Evolutionary conservation across 768 basidiomycete genomes (phyloP).

Genomic region (Lentinula guzmanii): DNA sequence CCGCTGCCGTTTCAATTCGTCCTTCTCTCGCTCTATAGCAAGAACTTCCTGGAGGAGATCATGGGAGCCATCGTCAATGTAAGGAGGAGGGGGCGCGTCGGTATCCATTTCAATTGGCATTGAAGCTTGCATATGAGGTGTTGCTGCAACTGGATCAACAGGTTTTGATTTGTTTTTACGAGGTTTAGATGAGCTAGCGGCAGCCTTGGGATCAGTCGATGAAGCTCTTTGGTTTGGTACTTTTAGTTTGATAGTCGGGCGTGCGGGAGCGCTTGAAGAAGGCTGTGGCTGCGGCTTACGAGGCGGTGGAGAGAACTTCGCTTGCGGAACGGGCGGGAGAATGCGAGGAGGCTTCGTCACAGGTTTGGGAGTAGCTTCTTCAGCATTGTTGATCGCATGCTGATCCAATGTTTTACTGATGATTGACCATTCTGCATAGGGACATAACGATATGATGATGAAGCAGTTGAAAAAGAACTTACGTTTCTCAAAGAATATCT

Average conservation of each 20-base stretch:
- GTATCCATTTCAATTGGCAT: constrained; percentile 9
- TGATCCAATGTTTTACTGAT: constrained; percentile 78
- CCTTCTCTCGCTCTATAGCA: constrained; percentile 68
- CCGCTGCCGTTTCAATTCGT: constrained; percentile 45
- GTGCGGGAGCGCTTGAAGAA: constrained; percentile 28
- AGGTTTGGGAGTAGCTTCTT: constrained; percentile 9
- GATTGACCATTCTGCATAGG: constrained; percentile 70
- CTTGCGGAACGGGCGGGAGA: constrained; percentile 31
- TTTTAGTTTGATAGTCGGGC: constrained; percentile 66
- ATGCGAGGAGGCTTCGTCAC: constrained; percentile 20
- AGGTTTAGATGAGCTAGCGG: constrained; percentile 16
- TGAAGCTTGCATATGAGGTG: constrained; percentile 4
- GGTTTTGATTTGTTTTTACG: constrained; percentile 17
- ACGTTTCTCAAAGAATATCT: constrained; percentile 85
- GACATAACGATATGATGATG: not conserved
- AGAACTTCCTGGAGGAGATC: constrained; percentile 79
- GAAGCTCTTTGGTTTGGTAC: constrained; percentile 21
- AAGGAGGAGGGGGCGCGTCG: constrained; percentile 47
- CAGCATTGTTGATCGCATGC: constrained; percentile 23
- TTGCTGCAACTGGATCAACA: not conserved
- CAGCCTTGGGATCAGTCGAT: not conserved
- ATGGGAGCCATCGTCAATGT: constrained; percentile 76
- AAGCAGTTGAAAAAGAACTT: constrained; percentile 21
- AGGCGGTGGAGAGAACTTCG: constrained; percentile 21
- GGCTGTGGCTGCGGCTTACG: constrained; percentile 16